Evolutionary conservation across 306 rosid genomes (phyloP).

Genomic region (Arachis hypogaea): DNA sequence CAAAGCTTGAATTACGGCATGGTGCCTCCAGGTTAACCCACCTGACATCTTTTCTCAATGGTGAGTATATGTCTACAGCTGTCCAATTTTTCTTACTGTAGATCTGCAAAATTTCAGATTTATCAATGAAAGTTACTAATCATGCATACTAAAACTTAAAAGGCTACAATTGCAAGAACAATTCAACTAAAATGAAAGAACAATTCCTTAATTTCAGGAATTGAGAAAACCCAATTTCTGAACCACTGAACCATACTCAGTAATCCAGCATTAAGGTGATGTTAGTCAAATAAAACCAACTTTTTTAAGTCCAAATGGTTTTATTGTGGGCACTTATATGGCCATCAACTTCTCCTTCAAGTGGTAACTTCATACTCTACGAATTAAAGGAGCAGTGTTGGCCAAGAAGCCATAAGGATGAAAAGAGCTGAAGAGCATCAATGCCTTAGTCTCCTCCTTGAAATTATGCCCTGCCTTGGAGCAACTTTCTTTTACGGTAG

Average conservation of each 20-base stretch:
- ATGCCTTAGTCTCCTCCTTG: conserved; percentile 57
- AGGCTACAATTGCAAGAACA: too few relatives aligned
- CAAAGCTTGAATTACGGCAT: conserved; percentile 76
- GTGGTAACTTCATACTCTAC: conserved; percentile 63
- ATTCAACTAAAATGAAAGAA: too few relatives aligned
- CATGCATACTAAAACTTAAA: too few relatives aligned
- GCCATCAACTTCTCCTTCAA: conserved; percentile 60
- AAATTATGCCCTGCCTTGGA: conserved; percentile 71
- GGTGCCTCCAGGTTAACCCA: conserved; percentile 65
- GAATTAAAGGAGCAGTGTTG: conserved; percentile 68
- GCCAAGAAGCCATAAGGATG: conserved; percentile 54
- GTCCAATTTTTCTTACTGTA: too few relatives aligned
- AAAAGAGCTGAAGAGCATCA: conserved; percentile 32
- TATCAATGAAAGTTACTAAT: too few relatives aligned
- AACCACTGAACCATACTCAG: too few relatives aligned
- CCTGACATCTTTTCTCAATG: conserved; percentile 53
- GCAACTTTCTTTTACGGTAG: conserved; percentile 56
- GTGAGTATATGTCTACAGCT: neutral
- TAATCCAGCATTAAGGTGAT: too few relatives aligned
- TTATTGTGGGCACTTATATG: conserved; percentile 62
- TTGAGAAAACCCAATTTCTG: too few relatives aligned
- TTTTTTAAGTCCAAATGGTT: neutral
- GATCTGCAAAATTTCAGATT: too few relatives aligned
- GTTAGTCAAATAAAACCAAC: neutral
- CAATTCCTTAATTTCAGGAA: too few relatives aligned